phyloP scores from a whole-genome alignment of 2,329 filamentous ascomycete genomes.

The Daldinia sp. region DNA sequence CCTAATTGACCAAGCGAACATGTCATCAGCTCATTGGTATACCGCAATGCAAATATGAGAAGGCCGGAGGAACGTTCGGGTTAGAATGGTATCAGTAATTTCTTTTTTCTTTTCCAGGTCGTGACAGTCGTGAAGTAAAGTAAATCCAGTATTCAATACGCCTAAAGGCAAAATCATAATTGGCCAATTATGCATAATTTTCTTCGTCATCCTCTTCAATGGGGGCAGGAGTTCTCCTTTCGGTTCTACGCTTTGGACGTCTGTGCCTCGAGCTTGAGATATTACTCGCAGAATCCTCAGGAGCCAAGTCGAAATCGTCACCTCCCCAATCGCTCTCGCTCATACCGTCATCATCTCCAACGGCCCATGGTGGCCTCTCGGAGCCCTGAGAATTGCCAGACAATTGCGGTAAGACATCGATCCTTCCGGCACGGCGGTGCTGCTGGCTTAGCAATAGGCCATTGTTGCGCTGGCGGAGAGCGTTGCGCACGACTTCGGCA shows the following conservation, averaged over 20 bases:
- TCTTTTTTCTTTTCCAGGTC: constrained; percentile 21
- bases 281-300: constrained; percentile 85
- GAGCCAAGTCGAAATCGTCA: constrained; percentile 71
- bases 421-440: constrained; percentile 64
- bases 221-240: constrained; percentile 77
- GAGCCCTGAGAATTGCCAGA: constrained; percentile 63
- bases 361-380: constrained; percentile 62
- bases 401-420: constrained; percentile 65
- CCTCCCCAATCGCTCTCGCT: constrained; percentile 70
- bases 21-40: constrained; percentile 8
- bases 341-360: constrained; percentile 59
- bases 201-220: constrained; percentile 76
- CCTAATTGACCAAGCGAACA: constrained; percentile 5
- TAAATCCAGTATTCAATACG: constrained; percentile 20
- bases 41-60: constrained; percentile 20
- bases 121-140: constrained; percentile 37
- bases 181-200: constrained; percentile 31
- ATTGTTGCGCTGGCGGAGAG: constrained; percentile 83
- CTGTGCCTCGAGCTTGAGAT: constrained; percentile 78
- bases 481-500: constrained; percentile 82
- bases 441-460: constrained; percentile 76
- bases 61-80: constrained; percentile 19
- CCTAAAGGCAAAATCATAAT: constrained; percentile 6
- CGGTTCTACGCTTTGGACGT: constrained; percentile 74
- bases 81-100: constrained; percentile 35